A percentile compares a stretch with the other conserved stretches of the same genome.
These are phyloP conservation scores for Yamadazyma oceani DNA, from an alignment of 1,139 yeast species.

Conservation along the genomic window DNA sequence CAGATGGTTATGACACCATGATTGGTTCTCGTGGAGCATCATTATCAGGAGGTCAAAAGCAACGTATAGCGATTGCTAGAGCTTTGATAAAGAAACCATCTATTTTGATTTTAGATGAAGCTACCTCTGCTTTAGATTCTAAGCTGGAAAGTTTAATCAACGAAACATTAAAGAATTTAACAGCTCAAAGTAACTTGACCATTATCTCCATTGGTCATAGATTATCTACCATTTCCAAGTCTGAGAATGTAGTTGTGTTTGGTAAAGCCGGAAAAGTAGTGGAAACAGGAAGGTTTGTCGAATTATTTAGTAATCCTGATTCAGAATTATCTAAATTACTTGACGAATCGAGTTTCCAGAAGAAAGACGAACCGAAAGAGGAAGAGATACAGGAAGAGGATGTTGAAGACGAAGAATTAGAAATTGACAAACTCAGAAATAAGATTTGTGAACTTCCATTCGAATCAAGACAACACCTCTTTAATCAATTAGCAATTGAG, in stretches of 20 bases:
- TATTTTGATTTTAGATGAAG: conserved; percentile 69
- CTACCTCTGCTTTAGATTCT: conserved; percentile 77
- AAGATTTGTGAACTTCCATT: conserved; percentile 41
- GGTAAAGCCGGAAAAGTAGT: conserved; percentile 47
- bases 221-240: conserved; percentile 68
- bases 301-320: conserved; percentile 41
- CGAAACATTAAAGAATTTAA: conserved; percentile 55
- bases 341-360: conserved; percentile 35
- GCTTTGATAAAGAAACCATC: conserved; percentile 68
- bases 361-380: conserved; percentile 20
- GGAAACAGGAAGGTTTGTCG: conserved; percentile 43
- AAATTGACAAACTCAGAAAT: conserved; percentile 31
- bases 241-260: conserved; percentile 57
- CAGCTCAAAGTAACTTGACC: conserved; percentile 62
- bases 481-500: conserved; percentile 29
- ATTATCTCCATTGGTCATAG: conserved; percentile 93
- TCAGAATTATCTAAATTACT: conserved; percentile 46
- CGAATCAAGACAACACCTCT: conserved; percentile 32
- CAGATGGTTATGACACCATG: conserved; percentile 54
- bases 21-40: conserved; percentile 60
- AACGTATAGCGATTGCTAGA: conserved; percentile 84
- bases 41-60: conserved; percentile 85
- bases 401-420: conserved; percentile 17
- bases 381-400: conserved; percentile 7
- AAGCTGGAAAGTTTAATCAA: conserved; percentile 70